phyloP scores from a whole-genome alignment of 2,329 filamentous ascomycete species.

The Penicillium expansum region DNA sequence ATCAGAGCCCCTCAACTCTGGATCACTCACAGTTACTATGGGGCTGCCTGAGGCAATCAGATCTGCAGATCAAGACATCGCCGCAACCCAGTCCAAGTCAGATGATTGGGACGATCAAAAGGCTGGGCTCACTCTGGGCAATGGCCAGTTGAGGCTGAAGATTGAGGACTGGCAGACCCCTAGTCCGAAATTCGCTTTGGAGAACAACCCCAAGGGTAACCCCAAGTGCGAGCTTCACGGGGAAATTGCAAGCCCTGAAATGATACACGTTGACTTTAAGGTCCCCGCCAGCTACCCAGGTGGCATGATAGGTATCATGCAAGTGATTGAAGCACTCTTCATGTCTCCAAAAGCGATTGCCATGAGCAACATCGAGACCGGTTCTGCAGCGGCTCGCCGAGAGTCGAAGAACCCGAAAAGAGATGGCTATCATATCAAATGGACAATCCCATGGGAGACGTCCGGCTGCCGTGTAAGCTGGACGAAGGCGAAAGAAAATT shows the following conservation, averaged over 20 bases:
- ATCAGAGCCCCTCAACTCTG: background rate
- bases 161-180: background rate
- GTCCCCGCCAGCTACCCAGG: background rate
- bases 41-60: background rate
- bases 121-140: background rate
- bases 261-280: background rate
- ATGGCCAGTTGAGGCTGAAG: background rate
- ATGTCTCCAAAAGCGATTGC: background rate
- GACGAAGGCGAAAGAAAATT: background rate
- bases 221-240: background rate
- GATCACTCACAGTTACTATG: too few relatives aligned
- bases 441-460: background rate
- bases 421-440: background rate
- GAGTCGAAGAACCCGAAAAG: background rate
- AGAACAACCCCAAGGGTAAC: background rate
- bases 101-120: background rate
- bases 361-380: background rate
- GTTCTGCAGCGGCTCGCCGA: background rate
- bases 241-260: accelerated
- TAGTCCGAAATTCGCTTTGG: background rate
- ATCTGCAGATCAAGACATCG: background rate
- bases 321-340: background rate
- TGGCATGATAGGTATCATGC: background rate
- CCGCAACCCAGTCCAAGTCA: background rate
- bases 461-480: conserved; percentile 1